phyloP scores from a whole-genome alignment of 1,284 basidiomycete species.

The Trametes pubescens region DNA sequence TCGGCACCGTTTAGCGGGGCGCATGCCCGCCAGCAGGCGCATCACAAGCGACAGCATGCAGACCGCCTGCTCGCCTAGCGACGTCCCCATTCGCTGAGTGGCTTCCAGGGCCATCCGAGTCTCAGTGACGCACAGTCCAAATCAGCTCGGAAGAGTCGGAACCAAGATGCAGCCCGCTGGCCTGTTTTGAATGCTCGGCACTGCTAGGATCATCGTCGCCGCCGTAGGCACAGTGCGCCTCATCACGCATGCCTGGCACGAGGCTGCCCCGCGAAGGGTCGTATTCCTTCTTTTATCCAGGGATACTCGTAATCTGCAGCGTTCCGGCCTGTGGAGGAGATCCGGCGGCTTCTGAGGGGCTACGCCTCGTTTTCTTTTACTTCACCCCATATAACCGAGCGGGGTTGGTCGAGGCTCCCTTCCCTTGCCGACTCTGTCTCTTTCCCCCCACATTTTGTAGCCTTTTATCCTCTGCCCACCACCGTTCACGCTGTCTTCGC shows the following conservation, averaged over 20 bases:
- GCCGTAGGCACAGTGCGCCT: conserved; percentile 22
- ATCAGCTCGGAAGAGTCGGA: conserved; percentile 16
- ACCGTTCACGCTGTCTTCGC: conserved; percentile 20
- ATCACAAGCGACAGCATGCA: conserved; percentile 26
- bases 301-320: conserved; percentile 32
- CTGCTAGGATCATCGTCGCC: conserved; percentile 28
- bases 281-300: conserved; percentile 34
- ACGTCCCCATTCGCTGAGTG: neutral
- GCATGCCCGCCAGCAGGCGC: conserved; percentile 31
- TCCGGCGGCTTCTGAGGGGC: conserved; percentile 32
- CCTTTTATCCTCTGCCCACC: conserved; percentile 19
- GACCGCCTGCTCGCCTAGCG: conserved; percentile 17
- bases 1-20: conserved; percentile 31
- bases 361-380: conserved; percentile 40
- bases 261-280: conserved; percentile 33
- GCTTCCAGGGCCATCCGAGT: conserved; percentile 15
- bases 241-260: conserved; percentile 38
- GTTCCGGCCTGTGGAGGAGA: conserved; percentile 29
- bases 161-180: conserved; percentile 8
- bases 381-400: conserved; percentile 38
- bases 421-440: conserved; percentile 22
- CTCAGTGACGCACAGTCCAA: conserved; percentile 13
- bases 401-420: conserved; percentile 27
- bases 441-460: conserved; percentile 24
- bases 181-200: conserved; percentile 22